Base-by-base conservation (phyloP, 1,139 yeast species). In the Geotrichum aggregatum region DNA sequence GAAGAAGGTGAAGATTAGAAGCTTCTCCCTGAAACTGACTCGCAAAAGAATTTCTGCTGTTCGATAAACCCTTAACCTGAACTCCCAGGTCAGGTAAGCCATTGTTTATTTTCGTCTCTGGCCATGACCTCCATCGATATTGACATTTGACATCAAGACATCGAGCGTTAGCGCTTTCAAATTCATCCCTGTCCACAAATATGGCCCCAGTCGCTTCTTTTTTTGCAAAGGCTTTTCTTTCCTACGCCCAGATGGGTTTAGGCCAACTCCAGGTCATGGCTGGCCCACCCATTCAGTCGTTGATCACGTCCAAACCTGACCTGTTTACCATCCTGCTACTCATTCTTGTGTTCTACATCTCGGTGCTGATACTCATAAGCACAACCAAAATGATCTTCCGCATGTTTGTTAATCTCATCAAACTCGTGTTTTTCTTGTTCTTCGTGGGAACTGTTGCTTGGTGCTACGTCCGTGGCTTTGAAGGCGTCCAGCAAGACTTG, bases 341-440 rank as follows among this genome's bases (percentile, higher is more conserved):
- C 42, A 55, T 66, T 18, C 43, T 60, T 13, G 54, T 64, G 14
- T 56, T 68, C 21, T 68, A 64, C 54, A 42, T 68, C 7, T 62
- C 69, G 34, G 55, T 68, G 41, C 52, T 62, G 34, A 57, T 68
- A 11, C 49, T 67, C 26, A 55, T 57, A 26, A 62, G 65, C 46
- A 59, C 68, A 14, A 56, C 65, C 35, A 54, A 68, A n/a, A 58
- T 66, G 58, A 49, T 68, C 13, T 66, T 58, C 54, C 54, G 61
- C 18, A 51, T 63, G 30, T 52, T 68, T 14, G 58, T 60, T 53
- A 52, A 58, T 19, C 39, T 61, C 21, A 54, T 66, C 36, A 59
- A 62, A 44, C 44, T 66, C 30, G 43, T 56, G 2, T 41, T 62
- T 10, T 47, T 58, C 52, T 19, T 47, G 13, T 38, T 62, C n/a